Conservation (phyloP, 2,329 filamentous ascomycete genomes). For the Xylaria sp. region DNA sequence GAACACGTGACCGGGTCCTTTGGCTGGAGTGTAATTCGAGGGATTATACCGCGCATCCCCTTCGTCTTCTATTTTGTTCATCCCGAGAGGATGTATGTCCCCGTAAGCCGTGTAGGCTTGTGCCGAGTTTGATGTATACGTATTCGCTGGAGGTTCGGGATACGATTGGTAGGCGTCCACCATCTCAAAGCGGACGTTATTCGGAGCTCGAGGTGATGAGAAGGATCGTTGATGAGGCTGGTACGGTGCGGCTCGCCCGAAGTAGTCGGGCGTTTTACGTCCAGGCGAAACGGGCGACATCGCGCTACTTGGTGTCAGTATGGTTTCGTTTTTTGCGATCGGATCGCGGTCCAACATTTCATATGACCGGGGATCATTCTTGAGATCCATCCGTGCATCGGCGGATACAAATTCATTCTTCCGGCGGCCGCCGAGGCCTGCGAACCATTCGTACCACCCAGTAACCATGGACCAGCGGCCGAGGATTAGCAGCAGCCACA, state of each 20-base stretch:
- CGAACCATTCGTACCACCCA: slow-evolving; percentile 79
- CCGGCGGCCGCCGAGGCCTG: slow-evolving; percentile 56
- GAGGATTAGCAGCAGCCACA: slow-evolving; percentile 86
- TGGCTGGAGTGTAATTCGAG: slow-evolving; percentile 38
- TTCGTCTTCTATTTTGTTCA: slow-evolving; percentile 62
- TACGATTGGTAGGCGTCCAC: slow-evolving; percentile 53
- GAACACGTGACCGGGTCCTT: slow-evolving; percentile 42
- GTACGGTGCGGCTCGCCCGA: slow-evolving; percentile 64
- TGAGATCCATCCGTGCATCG: slow-evolving; percentile 74
- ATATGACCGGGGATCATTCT: slow-evolving; percentile 75
- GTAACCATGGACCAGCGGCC: slow-evolving; percentile 85
- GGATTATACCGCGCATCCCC: slow-evolving; percentile 37
- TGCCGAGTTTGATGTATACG: slow-evolving; percentile 24
- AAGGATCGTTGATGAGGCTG: slow-evolving; percentile 65
- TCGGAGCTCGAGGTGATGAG: slow-evolving; percentile 64
- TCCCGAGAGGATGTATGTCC: slow-evolving; percentile 63
- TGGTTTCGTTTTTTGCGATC: slow-evolving; percentile 56
- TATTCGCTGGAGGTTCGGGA: slow-evolving; percentile 42
- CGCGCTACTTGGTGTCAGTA: slow-evolving; percentile 61
- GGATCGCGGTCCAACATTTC: slow-evolving; percentile 77
- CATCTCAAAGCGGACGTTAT: slow-evolving; percentile 56
- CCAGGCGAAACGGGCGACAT: slow-evolving; percentile 51
- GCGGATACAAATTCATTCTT: slow-evolving; percentile 89
- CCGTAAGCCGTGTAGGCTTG: slow-evolving; percentile 46
- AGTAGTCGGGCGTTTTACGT: slow-evolving; percentile 58